phyloP scores from a whole-genome alignment of 2,329 filamentous ascomycete species.

The Fusarium falciforme region DNA sequence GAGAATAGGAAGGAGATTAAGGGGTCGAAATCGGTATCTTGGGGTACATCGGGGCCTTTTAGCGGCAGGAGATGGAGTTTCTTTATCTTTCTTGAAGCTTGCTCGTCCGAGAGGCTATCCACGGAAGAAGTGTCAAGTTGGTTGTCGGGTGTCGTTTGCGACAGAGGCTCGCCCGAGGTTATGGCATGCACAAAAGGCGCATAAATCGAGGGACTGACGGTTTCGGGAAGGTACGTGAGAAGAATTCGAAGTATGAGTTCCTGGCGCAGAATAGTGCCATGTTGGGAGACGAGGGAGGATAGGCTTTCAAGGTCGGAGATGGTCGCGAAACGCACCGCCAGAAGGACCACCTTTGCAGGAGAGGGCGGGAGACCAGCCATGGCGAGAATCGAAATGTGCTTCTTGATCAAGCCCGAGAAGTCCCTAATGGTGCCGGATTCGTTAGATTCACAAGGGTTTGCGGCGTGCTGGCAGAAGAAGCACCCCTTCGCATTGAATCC shows the following conservation, averaged over 20 bases:
- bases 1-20: constrained; percentile 74
- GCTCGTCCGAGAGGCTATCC: constrained; percentile 68
- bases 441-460: neutral
- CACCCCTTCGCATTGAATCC: neutral
- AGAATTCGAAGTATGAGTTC: constrained; percentile 78
- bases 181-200: constrained; percentile 70
- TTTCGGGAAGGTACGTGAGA: constrained; percentile 82
- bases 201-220: constrained; percentile 71
- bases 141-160: constrained; percentile 50
- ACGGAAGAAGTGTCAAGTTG: constrained; percentile 69
- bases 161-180: constrained; percentile 58
- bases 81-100: constrained; percentile 71
- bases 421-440: neutral
- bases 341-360: constrained; percentile 75
- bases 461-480: neutral
- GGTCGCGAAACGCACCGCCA: constrained; percentile 77
- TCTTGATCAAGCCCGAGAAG: neutral
- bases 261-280: constrained; percentile 68
- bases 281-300: constrained; percentile 66
- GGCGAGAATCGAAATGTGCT: neutral
- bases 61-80: constrained; percentile 74
- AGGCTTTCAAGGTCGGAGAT: constrained; percentile 74
- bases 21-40: constrained; percentile 63
- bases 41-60: constrained; percentile 58
- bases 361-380: constrained; percentile 59